Evolutionary conservation across 345 rosid species (phyloP), one percentile per base, ranked within the genome.

Genomic region (Bruguiera sexangula): DNA sequence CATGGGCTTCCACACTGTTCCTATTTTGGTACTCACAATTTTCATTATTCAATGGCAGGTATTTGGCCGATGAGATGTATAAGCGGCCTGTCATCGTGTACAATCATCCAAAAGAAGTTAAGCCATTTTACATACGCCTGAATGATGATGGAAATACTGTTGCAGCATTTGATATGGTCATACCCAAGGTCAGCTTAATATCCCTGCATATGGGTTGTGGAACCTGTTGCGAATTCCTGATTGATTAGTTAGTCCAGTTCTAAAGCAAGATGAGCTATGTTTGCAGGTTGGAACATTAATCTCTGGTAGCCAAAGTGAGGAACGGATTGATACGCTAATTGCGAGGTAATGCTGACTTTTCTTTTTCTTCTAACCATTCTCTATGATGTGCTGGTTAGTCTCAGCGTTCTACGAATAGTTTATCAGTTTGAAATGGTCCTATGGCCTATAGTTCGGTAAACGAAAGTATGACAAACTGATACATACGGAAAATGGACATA

Each of bases 141-240:
- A 94, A 94, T 65, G 85, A 81, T 54, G 98, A 91, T 73, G 84
- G 84, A 60, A 69, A 76, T 66, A 94, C 96, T 48, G 98, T 88
- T 62, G 96, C 97, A 62, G 91, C 98, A 69, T 94, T 94, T 66
- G 98, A 94, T 62, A 68, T 94, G 86, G 86, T 89, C 55, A 73
- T 91, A n/a, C 96, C 97, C 22, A 81, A 80, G 95, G 98, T 89
- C 75, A 72, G 73, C 66, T 64, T 34, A 36, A 53, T 20, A 58
- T 36, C 30, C 9, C 60, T 20, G 16, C 26, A 56, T 56, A 7
- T 22, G 60, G 26, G 15, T 8, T 22, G 1, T 56, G 26, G 6
- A 7, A 10, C 26, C 19, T n/a, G 26, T n/a, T 9, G 10, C 46
- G 72, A 63, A 48, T 60, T 59, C 32, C 10, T 57, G 11, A 18